A percentile compares a stretch with the other conserved stretches of the same genome.
These are phyloP conservation scores for Aureobasidium sp. DNA, from an alignment of 2,329 filamentous ascomycete genomes.

Conservation along the genomic window DNA sequence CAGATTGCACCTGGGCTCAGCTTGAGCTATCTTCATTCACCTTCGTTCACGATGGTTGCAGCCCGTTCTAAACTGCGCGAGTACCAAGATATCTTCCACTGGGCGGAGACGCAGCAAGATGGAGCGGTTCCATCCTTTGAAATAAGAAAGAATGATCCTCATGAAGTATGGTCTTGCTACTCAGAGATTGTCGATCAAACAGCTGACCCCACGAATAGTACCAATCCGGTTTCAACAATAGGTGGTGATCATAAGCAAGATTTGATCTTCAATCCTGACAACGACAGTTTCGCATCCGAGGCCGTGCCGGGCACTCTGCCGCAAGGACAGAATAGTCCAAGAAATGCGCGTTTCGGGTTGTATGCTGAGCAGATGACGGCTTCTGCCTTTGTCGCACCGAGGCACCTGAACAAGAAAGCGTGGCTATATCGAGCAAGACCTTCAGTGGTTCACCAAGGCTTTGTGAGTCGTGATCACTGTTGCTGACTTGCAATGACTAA, in stretches of 20 bases:
- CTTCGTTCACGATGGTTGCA: no score
- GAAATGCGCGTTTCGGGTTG: slow-evolving; percentile 34
- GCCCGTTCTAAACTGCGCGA: not conserved
- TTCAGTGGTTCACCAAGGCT: slow-evolving; percentile 34
- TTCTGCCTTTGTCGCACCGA: slow-evolving; percentile 35
- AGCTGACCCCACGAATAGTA: not conserved
- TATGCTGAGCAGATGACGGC: slow-evolving; percentile 39
- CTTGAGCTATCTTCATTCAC: no score
- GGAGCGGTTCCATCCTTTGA: not conserved
- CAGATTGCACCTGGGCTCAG: not conserved
- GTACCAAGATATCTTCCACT: not conserved
- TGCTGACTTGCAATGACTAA: slow-evolving; percentile 10
- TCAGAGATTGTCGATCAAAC: not conserved
- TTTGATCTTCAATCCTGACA: not conserved
- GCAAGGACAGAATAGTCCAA: slow-evolving; percentile 34
- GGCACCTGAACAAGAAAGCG: slow-evolving; percentile 33
- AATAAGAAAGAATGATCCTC: not conserved
- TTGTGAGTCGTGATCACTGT: slow-evolving; percentile 26
- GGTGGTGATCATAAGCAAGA: not conserved
- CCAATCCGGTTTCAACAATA: not conserved
- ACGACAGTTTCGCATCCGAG: slow-evolving; percentile 29
- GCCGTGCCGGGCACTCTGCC: slow-evolving; percentile 35
- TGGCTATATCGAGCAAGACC: slow-evolving; percentile 38
- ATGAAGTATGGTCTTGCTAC: not conserved
- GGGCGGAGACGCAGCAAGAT: not conserved